Conservation (phyloP, 371 early-diverging fungal genomes). For the Syncephalastrum racemosum region DNA sequence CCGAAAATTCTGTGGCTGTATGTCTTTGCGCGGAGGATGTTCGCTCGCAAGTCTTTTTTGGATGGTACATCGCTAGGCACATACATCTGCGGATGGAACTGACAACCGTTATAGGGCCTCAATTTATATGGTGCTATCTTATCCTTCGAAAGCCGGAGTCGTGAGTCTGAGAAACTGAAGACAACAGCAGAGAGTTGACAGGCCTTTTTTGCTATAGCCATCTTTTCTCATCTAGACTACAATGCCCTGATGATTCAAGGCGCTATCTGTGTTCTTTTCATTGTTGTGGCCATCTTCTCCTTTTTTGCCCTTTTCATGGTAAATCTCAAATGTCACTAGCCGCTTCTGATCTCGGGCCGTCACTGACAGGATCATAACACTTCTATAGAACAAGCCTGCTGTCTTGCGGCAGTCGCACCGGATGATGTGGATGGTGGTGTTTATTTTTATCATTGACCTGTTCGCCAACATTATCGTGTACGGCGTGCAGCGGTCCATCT, state of each 20-base stretch:
- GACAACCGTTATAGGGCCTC: slow-evolving; percentile 9
- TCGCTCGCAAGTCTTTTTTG: slow-evolving; percentile 19
- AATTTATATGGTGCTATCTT: slow-evolving; percentile 21
- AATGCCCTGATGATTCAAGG: slow-evolving; percentile 30
- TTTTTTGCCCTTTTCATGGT: slow-evolving; percentile 32
- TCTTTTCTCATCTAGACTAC: slow-evolving; percentile 35
- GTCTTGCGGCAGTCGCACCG: slow-evolving; percentile 20
- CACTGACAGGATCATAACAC: background rate
- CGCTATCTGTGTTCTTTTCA: slow-evolving; percentile 30
- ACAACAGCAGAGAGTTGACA: background rate
- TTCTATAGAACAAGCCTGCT: slow-evolving; percentile 14
- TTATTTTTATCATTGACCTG: slow-evolving; percentile 24
- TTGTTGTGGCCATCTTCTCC: slow-evolving; percentile 27
- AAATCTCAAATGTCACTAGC: slow-evolving; percentile 6
- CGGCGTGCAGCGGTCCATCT: slow-evolving; percentile 29
- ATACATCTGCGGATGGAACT: background rate
- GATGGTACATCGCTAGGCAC: slow-evolving; percentile 12
- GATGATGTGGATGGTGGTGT: slow-evolving; percentile 18
- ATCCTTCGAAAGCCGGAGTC: slow-evolving; percentile 24
- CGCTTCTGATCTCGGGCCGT: background rate
- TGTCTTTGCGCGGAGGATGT: slow-evolving; percentile 24
- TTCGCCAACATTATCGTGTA: slow-evolving; percentile 24
- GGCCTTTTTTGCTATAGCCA: slow-evolving; percentile 16
- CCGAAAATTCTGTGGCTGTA: slow-evolving; percentile 28
- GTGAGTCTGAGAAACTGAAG: slow-evolving; percentile 11